Conservation (phyloP, 2,329 filamentous ascomycete genomes). For the Fusarium fujikuroi region DNA sequence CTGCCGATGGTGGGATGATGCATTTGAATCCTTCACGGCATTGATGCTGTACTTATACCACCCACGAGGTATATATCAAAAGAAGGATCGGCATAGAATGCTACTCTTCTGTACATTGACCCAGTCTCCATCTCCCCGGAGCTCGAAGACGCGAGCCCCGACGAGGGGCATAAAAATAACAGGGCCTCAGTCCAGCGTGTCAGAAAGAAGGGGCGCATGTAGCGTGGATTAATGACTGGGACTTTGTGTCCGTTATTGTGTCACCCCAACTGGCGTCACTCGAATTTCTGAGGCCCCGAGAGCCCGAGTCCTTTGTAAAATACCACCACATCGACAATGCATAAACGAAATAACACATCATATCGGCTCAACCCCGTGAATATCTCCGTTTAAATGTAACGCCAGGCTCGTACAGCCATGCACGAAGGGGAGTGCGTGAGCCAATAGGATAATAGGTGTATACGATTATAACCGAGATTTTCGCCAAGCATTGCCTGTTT, state of each 20-base stretch:
- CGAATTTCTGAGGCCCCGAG: background rate
- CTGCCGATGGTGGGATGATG: background rate
- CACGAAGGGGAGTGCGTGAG: background rate
- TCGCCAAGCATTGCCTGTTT: background rate
- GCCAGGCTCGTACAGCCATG: background rate
- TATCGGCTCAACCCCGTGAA: background rate
- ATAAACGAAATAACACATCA: background rate
- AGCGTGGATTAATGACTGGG: rapidly evolving
- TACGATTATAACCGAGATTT: background rate
- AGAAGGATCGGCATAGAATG: background rate
- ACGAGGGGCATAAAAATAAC: background rate
- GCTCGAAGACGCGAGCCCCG: background rate
- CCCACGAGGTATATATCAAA: background rate
- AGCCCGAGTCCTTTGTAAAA: background rate
- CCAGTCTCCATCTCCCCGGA: background rate
- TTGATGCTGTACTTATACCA: background rate
- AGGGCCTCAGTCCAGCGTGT: rapidly evolving
- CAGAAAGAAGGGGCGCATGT: background rate
- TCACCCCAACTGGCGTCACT: too few species aligned
- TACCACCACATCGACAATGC: background rate
- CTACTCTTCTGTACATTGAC: rapidly evolving
- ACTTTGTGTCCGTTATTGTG: rapidly evolving
- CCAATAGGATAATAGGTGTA: background rate
- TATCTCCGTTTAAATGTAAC: background rate
- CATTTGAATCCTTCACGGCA: background rate